phyloP scores from a whole-genome alignment of 1,284 basidiomycete species.

The Boletellus dicymbophilus region DNA sequence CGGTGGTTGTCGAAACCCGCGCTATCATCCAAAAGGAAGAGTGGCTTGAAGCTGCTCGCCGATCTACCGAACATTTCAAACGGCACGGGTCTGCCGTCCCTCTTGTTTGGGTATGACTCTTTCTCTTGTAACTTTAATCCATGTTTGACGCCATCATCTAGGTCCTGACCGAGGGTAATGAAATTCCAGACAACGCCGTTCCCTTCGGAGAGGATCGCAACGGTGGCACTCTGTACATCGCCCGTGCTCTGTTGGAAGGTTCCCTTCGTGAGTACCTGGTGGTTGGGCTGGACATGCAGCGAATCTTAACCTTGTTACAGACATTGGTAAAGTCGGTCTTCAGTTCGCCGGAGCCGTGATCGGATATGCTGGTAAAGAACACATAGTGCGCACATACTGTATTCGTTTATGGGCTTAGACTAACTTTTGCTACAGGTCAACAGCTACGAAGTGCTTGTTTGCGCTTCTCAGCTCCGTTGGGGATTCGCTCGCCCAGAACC shows the following conservation, averaged over 20 bases:
- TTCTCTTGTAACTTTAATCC: neutral
- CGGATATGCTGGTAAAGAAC: slow-evolving; percentile 31
- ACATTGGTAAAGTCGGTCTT: slow-evolving; percentile 30
- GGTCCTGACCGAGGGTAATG: slow-evolving; percentile 32
- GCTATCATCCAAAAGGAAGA: slow-evolving; percentile 24
- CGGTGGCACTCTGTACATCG: slow-evolving; percentile 29
- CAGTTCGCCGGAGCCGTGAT: slow-evolving; percentile 29
- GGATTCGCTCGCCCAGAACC: slow-evolving; percentile 21
- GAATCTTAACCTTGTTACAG: slow-evolving; percentile 11
- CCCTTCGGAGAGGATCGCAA: slow-evolving; percentile 35
- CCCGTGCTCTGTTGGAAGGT: slow-evolving; percentile 34
- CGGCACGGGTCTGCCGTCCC: slow-evolving; percentile 30
- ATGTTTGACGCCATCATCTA: neutral
- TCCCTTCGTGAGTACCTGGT: slow-evolving; percentile 23
- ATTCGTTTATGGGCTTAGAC: neutral
- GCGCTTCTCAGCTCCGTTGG: slow-evolving; percentile 35
- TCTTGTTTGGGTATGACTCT: slow-evolving; percentile 28
- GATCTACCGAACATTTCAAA: slow-evolving; percentile 32
- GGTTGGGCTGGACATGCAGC: neutral
- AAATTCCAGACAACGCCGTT: slow-evolving; percentile 33
- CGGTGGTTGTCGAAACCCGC: slow-evolving; percentile 13
- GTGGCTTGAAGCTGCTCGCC: slow-evolving; percentile 30
- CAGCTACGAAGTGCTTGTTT: slow-evolving; percentile 34
- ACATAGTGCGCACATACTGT: slow-evolving; percentile 16
- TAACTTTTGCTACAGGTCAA: slow-evolving; percentile 20